Percentiles rank a stretch among this genome's conserved stretches.
Evolutionary conservation across 1,139 yeast genomes (phyloP).

Genomic region (Suhomyces guaymorum): DNA sequence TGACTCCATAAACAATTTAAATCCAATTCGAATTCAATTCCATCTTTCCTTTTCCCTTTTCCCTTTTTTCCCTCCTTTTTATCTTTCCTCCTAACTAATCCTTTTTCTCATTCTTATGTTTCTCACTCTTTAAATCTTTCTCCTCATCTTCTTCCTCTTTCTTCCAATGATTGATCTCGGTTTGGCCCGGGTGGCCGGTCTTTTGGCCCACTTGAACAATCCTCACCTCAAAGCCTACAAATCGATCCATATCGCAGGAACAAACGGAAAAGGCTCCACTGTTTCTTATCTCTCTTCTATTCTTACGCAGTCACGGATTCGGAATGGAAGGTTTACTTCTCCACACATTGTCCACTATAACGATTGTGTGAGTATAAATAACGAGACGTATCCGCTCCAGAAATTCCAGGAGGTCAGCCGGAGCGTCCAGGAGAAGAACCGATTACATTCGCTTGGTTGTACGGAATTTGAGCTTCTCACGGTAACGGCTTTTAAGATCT

Average conservation of each 20-base stretch:
- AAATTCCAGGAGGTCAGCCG: slow-evolving; percentile 50
- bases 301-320: slow-evolving; percentile 47
- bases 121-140: too few species aligned
- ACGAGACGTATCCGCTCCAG: slow-evolving; percentile 49
- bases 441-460: slow-evolving; percentile 52
- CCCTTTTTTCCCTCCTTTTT: not conserved
- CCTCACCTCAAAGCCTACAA: slow-evolving; percentile 61
- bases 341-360: slow-evolving; percentile 76
- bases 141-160: too few species aligned
- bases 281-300: slow-evolving; percentile 74
- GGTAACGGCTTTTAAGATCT: slow-evolving; percentile 78
- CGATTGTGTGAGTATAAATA: slow-evolving; percentile 73
- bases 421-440: slow-evolving; percentile 38
- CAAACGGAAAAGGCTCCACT: slow-evolving; percentile 93
- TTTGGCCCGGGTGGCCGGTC: slow-evolving; percentile 55
- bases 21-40: not conserved
- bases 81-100: not conserved
- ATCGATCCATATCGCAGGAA: slow-evolving; percentile 86
- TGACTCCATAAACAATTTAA: too few species aligned
- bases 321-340: slow-evolving; percentile 79
- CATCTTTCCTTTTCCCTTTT: too few species aligned
- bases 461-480: slow-evolving; percentile 87
- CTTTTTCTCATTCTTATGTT: too few species aligned
- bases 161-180: slow-evolving; percentile 68
- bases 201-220: slow-evolving; percentile 62